Base-by-base conservation (phyloP, 768 basidiomycete species). In the Tylopilus subfusipes region DNA sequence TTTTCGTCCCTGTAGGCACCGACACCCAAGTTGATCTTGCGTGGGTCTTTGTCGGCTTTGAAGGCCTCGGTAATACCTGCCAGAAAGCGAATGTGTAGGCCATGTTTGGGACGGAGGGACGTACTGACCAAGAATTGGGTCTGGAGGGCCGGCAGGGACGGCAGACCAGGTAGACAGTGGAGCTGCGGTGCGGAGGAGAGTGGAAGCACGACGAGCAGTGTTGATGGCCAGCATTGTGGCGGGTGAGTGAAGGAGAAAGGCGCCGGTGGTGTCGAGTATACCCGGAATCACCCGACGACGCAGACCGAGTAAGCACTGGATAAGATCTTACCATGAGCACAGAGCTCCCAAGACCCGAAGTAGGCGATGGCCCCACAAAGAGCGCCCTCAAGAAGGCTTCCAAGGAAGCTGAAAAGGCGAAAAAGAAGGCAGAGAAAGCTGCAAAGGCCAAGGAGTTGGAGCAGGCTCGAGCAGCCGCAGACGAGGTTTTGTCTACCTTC, bases 21-120 rank as follows among this genome's bases (percentile, higher is more conserved):
- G 60, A 98, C 97, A 67, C 97, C 97, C 54, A 99, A 80, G 76
- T 98, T 99, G 68, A 99, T 96, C 73, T 98, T 98, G 61, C 86
- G 85, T 18, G 90, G 78, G 70, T 90, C 85, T 65, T 84, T 86
- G 82, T 98, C 93, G 42, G 93, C 92, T 77, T 95, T 97, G 84
- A 94, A 99, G 27, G 93, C 93, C 68, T 98, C 96, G 27, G 90
- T 88, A 46, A 99, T 81, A 57, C 91, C 89, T 91, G 62, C n/a
- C 52, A 42, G 42, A 54, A 18, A 33, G 53, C 61, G 53, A 62
- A 53, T 34, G 31, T 11, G 46, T 27, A 14, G 13, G 42, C n/a
- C 12, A 36, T 18, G 34, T 3, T 22, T 24, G 45, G n/a, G 42
- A 44, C 27, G 38, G 43, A 55, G 33, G 24, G 54, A 29, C 1